phyloP scores from a whole-genome alignment of 495 filamentous ascomycete genomes.

The Cladorrhinum samala region DNA sequence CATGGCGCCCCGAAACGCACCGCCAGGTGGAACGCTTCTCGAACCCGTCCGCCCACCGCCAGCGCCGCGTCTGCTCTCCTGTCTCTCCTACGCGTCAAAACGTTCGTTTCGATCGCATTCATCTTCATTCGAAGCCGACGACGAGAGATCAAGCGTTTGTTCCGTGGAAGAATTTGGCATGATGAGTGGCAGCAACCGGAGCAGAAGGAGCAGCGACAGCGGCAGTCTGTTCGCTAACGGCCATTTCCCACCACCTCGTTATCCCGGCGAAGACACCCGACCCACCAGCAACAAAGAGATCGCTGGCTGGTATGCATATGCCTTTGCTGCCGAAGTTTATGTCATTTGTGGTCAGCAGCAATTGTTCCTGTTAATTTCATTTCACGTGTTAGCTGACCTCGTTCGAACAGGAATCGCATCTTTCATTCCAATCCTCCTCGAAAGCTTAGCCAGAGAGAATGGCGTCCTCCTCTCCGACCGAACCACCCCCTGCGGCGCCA shows the following conservation, averaged over 20 bases:
- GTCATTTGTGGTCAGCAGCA: slow-evolving; percentile 76
- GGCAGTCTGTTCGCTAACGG: slow-evolving; percentile 1
- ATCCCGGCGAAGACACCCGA: slow-evolving; percentile 80
- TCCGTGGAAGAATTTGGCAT: slow-evolving; percentile 13
- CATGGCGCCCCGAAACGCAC: slow-evolving; percentile 34
- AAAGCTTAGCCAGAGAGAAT: slow-evolving; percentile 85
- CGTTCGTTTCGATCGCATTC: slow-evolving; percentile 38
- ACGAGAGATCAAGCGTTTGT: slow-evolving; percentile 45
- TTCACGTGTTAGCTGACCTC: background rate
- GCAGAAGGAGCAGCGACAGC: slow-evolving; percentile 11
- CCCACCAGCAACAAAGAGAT: slow-evolving; percentile 83
- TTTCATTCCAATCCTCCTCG: slow-evolving; percentile 94
- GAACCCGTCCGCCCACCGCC: slow-evolving; percentile 31
- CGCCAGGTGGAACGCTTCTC: slow-evolving; percentile 29
- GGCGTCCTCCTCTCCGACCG: slow-evolving; percentile 76
- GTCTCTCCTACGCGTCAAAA: slow-evolving; percentile 39
- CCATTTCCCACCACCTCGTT: slow-evolving; percentile 33
- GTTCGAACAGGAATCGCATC: slow-evolving; percentile 49
- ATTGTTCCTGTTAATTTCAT: background rate
- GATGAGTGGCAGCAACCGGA: slow-evolving; percentile 20
- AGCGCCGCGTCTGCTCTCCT: slow-evolving; percentile 37
- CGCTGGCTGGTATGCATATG: slow-evolving; percentile 91
- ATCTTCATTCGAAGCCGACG: slow-evolving; percentile 56
- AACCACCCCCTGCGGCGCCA: slow-evolving; percentile 58
- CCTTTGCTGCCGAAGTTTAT: slow-evolving; percentile 96